Base-by-base conservation (phyloP, 2,329 filamentous ascomycete species). In the Hypoxylon sp. region DNA sequence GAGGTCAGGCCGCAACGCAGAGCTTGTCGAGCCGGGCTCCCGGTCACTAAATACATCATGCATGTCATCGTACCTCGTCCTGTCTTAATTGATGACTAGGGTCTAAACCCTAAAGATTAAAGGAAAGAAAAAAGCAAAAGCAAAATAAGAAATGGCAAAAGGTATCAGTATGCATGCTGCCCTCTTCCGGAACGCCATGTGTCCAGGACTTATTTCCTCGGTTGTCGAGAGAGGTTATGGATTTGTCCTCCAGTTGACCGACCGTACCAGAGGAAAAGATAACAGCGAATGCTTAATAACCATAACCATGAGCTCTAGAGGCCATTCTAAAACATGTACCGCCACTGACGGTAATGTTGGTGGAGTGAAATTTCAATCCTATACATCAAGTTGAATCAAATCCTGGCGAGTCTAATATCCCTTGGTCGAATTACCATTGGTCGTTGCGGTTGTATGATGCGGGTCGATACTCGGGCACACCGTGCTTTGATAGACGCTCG, bases 401-500 rank as follows among this genome's bases (percentile, higher is more conserved):
- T 31, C 29, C 12, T 20, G 7, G 21, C 8, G 23, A n/a, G n/a
- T n/a, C 6, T 38, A 15, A 3, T 9, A 3, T 9, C 23, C 20
- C 7, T 27, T 23, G 21, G 21, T 19, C 12, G 21, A 8, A 23
- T 27, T 34, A 43, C 40, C 29, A 43, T 12, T 43, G 5, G 2
- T 16, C 20, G 25, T 23, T 7, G 11, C 9, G 12, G 11, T 11
- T 41, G 16, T 41, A 23, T 11, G n/a, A n/a, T n/a, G n/a, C n/a
- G n/a, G 7, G 8, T 15, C 12, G 17, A 20, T 51, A 49, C n/a
- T 36, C 15, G 7, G 37, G 25, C 1, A 67, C 7, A 58, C 62
- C 53, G 69, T 72, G 48, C 75, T 17, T 71, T 46, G 81, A 80
- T 2, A 88, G 68, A 25, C 75, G 71, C 41, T 75, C 73, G 6